phyloP scores from a whole-genome alignment of 2,329 filamentous ascomycete genomes.

The Monosporascus sp. region DNA sequence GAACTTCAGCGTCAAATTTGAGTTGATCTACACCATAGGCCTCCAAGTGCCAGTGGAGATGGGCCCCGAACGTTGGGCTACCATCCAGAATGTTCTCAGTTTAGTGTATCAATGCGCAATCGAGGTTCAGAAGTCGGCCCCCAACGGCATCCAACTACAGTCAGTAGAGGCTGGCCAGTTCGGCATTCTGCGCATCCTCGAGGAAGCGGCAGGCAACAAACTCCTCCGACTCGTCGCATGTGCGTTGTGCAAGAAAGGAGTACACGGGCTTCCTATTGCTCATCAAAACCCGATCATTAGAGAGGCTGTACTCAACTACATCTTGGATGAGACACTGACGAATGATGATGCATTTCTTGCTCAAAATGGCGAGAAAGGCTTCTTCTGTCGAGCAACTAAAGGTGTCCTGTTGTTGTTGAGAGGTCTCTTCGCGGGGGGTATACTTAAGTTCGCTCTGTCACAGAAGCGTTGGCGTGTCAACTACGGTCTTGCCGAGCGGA shows the following conservation, averaged over 20 bases:
- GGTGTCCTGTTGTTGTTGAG: constrained; percentile 43
- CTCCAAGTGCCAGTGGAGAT: constrained; percentile 44
- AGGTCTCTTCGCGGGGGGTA: constrained; percentile 50
- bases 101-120: constrained; percentile 31
- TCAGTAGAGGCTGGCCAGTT: constrained; percentile 30
- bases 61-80: constrained; percentile 50
- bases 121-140: constrained; percentile 24
- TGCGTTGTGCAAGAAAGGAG: constrained; percentile 38
- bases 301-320: constrained; percentile 36
- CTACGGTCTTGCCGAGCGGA: constrained; percentile 48
- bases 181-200: constrained; percentile 45
- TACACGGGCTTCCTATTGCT: constrained; percentile 36
- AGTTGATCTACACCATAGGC: constrained; percentile 61
- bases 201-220: constrained; percentile 19
- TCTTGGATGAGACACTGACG: constrained; percentile 32
- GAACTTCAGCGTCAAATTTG: constrained; percentile 55
- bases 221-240: constrained; percentile 31
- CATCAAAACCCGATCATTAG: constrained; percentile 26
- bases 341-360: constrained; percentile 27
- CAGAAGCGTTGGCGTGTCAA: constrained; percentile 62
- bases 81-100: constrained; percentile 49
- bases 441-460: constrained; percentile 48
- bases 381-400: constrained; percentile 33
- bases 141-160: constrained; percentile 39
- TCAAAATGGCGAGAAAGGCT: constrained; percentile 25